Base-by-base conservation (phyloP, 345 rosid genomes). In the Noccaea caerulescens region DNA sequence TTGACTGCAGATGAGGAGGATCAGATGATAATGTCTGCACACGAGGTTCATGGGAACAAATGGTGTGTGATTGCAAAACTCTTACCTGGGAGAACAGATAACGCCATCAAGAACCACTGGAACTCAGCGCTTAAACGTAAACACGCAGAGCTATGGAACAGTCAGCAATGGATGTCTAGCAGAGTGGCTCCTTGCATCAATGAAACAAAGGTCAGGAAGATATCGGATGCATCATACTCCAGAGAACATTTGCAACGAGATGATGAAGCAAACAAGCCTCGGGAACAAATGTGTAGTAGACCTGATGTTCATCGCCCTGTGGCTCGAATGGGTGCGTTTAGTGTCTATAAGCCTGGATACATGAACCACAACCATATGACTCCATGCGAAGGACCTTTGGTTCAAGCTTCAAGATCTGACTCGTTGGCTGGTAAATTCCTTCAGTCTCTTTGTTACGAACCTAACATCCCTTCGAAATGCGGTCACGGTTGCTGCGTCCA, bases 91-190 rank as follows among this genome's bases (percentile, higher is more conserved):
- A 84, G 98, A 78, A 92, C 96, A 34, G 98, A 92, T 73, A 87
- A 92, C 30, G 83, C 96, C 47, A 88, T 89, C 33, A 89, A 92
- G 77, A 87, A 89, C 59, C 96, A 89, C 30, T 91, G 97, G 97
- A 89, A 89, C 76, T 86, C 93, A 30, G 82, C 86, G 45, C 82
- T 89, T 60, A 83, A 83, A 60, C 87, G 92, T n/a, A 69, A 32
- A 55, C 13, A 51, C 8, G 39, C 59, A 1, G 52, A 62, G 16
- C 25, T 60, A 0, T 34, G 12, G 33, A 43, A 43, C 10, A 11
- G 10, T 75, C 73, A 44, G 25, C 78, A 59, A 39, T 14, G 1
- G 36, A 44, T 59, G 16, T 55, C 68, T 44, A 14, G 36, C 2
- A 9, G 67, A 3, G 32, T 75, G 76, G 46, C 69, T 58, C 63